phyloP scores from a whole-genome alignment of 2,329 filamentous ascomycete species.

The Fusarium nematophilum region DNA sequence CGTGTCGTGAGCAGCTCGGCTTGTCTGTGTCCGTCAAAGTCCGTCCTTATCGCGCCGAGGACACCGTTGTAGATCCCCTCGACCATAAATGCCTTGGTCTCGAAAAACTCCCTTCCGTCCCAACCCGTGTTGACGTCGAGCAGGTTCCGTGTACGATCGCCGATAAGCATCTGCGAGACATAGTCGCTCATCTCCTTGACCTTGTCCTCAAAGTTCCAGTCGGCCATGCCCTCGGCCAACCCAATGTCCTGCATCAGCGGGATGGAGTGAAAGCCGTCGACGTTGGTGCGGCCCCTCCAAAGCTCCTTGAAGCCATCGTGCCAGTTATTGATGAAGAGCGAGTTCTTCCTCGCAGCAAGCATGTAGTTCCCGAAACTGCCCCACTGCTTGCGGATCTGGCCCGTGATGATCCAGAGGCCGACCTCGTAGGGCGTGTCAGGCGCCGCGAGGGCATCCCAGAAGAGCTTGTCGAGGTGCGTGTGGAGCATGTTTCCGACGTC shows the following conservation, averaged over 20 bases:
- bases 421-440: conserved; percentile 49
- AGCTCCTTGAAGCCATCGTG: conserved; percentile 51
- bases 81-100: conserved; percentile 47
- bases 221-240: conserved; percentile 43
- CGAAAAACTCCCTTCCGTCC: conserved; percentile 48
- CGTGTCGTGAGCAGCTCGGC: conserved; percentile 47
- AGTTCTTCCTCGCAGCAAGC: conserved; percentile 54
- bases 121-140: conserved; percentile 45
- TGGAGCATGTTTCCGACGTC: conserved; percentile 57
- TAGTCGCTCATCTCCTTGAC: conserved; percentile 50
- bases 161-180: conserved; percentile 51
- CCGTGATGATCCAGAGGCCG: conserved; percentile 48
- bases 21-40: conserved; percentile 44
- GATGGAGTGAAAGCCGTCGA: conserved; percentile 46
- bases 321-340: conserved; percentile 57
- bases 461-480: conserved; percentile 54
- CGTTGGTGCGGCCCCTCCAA: conserved; percentile 50
- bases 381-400: conserved; percentile 48
- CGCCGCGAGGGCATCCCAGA: conserved; percentile 55
- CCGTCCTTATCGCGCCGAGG: conserved; percentile 46
- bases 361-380: conserved; percentile 56
- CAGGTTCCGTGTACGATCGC: conserved; percentile 49
- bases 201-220: conserved; percentile 24
- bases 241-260: conserved; percentile 48
- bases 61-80: conserved; percentile 48